A percentile compares a stretch with the other conserved stretches of the same genome.
These are phyloP conservation scores for Saccharomyces eubayanus DNA, from an alignment of 805 yeast species.

Conservation along the genomic window DNA sequence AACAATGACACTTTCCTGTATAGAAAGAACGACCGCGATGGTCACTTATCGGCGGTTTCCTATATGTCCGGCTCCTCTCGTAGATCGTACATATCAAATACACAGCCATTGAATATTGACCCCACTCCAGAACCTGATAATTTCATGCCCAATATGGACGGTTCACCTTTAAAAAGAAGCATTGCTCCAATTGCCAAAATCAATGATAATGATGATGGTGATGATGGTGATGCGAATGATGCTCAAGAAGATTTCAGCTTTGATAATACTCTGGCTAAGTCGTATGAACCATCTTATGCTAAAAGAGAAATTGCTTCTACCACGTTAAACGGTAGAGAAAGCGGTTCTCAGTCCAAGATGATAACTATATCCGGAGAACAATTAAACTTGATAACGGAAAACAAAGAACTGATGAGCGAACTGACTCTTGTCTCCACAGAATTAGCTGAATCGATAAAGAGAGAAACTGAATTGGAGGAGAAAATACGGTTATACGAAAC, in stretches of 20 bases:
- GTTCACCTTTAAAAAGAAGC: background rate
- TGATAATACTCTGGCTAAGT: constrained; percentile 9
- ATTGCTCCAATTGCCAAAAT: background rate
- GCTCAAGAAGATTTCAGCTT: constrained; percentile 4
- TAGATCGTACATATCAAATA: background rate
- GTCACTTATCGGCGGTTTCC: background rate
- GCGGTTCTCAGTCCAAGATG: constrained; percentile 11
- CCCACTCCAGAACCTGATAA: background rate
- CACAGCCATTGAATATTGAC: background rate
- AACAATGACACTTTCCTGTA: background rate
- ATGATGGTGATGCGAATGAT: constrained; percentile 5
- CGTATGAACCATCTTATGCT: constrained; percentile 13
- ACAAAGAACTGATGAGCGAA: constrained; percentile 50
- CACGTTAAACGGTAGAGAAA: background rate
- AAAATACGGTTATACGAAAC: constrained; percentile 19
- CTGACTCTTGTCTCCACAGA: constrained; percentile 63
- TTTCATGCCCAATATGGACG: background rate
- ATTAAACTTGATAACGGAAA: constrained; percentile 52
- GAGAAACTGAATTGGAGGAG: constrained; percentile 57
- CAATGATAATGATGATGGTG: background rate
- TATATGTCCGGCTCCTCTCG: background rate
- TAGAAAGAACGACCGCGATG: background rate
- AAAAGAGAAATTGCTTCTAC: constrained; percentile 1
- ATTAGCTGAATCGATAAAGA: constrained; percentile 58
- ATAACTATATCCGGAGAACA: constrained; percentile 49